Conservation (phyloP, 2,329 filamentous ascomycete genomes). For the Sarocladium oryzae region DNA sequence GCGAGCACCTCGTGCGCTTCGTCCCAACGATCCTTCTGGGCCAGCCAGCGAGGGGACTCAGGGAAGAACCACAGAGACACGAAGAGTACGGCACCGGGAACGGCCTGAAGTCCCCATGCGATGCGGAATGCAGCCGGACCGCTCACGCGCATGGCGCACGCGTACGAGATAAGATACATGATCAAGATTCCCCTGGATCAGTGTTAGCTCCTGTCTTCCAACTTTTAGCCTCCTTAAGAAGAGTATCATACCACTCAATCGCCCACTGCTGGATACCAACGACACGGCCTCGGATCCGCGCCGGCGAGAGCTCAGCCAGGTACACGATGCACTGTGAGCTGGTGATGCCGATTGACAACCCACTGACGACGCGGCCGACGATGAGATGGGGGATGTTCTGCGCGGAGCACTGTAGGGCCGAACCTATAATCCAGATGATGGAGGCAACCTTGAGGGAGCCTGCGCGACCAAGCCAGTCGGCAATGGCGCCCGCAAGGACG, state of each 20-base stretch:
- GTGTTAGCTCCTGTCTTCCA: too few relatives aligned
- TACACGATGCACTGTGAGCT: conserved; percentile 64
- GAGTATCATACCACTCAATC: conserved; percentile 49
- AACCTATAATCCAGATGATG: conserved; percentile 49
- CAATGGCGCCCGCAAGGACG: conserved; percentile 36
- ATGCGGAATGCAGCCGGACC: conserved; percentile 54
- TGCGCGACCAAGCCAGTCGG: conserved; percentile 38
- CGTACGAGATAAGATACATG: conserved; percentile 64
- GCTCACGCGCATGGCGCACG: conserved; percentile 46
- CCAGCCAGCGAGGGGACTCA: conserved; percentile 58
- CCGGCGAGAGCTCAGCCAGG: conserved; percentile 58
- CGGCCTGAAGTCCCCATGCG: conserved; percentile 58
- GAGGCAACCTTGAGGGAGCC: conserved; percentile 39
- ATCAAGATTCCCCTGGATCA: conserved; percentile 52
- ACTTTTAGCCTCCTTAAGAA: too few relatives aligned
- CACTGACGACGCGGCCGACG: conserved; percentile 53
- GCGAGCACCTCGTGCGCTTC: conserved; percentile 47
- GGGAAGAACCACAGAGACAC: conserved; percentile 53
- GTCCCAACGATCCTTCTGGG: conserved; percentile 54
- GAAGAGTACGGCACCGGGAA: conserved; percentile 53
- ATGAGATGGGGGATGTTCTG: conserved; percentile 50
- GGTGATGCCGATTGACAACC: conserved; percentile 59
- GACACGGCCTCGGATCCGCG: conserved; percentile 52
- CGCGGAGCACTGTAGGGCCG: conserved; percentile 51
- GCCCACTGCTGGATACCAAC: conserved; percentile 69